phyloP scores from a whole-genome alignment of 23 red algal genomes.

The Gracilaria caudata region DNA sequence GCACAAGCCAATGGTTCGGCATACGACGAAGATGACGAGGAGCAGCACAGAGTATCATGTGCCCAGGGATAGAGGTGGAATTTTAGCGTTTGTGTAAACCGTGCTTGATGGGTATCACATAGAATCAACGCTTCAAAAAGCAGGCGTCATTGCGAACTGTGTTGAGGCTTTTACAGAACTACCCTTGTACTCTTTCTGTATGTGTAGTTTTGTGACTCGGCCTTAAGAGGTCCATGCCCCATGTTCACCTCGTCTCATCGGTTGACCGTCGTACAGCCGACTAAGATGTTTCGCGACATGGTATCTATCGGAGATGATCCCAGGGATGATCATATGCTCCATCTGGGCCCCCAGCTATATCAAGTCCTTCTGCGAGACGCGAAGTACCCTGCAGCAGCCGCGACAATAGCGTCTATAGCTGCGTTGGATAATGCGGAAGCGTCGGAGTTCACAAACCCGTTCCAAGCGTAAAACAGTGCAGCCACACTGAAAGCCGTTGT shows the following conservation, averaged over 20 bases:
- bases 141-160: not conserved
- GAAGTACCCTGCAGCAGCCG: constrained; percentile 26
- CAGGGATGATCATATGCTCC: not conserved
- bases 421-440: constrained; percentile 19
- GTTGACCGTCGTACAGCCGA: not conserved
- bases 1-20: constrained; percentile 51
- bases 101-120: constrained; percentile 2
- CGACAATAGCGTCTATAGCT: constrained; percentile 21
- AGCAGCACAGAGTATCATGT: constrained; percentile 64
- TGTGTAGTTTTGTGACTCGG: not conserved
- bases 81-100: constrained; percentile 20
- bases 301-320: not conserved
- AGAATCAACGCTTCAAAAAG: not conserved
- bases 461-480: constrained; percentile 31
- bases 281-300: too few relatives aligned
- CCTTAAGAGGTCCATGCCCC: not conserved
- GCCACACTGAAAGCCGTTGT: constrained; percentile 17
- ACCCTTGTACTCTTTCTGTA: not conserved
- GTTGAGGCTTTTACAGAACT: not conserved
- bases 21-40: constrained; percentile 78
- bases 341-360: not conserved
- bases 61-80: constrained; percentile 46
- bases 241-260: too few relatives aligned
- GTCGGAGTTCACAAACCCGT: constrained; percentile 29
- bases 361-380: not conserved